A percentile compares a stretch with the other conserved stretches of the same genome.
Evolutionary conservation across 257 asterid genomes (phyloP).

Genomic region (Petunia secreta): DNA sequence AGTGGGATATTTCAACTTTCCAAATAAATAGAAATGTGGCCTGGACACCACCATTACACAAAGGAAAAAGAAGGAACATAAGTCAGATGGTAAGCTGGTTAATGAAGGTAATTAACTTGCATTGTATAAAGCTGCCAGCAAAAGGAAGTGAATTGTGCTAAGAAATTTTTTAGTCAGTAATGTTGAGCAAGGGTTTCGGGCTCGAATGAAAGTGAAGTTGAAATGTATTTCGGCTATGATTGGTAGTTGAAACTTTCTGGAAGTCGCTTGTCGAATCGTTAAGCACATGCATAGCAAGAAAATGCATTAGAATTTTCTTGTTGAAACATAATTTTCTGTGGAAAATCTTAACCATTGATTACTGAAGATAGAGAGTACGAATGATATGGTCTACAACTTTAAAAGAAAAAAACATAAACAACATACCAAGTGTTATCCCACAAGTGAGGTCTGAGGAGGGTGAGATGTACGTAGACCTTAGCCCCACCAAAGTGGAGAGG

Average conservation of each 20-base stretch:
- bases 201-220: constrained; percentile 12
- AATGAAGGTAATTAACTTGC: neutral
- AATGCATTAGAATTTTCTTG: neutral
- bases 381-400: neutral
- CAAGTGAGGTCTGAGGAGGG: too few relatives aligned
- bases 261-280: neutral
- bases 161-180: neutral
- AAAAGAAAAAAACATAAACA: too few relatives aligned
- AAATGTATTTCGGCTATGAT: neutral
- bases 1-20: neutral
- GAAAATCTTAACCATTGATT: neutral
- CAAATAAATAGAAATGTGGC: neutral
- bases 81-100: neutral
- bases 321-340: neutral
- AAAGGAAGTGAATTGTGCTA: neutral
- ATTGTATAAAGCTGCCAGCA: neutral
- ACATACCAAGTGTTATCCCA: too few relatives aligned
- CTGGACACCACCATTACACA: neutral
- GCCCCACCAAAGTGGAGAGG: too few relatives aligned
- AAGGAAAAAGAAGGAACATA: too few relatives aligned
- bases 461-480: too few relatives aligned
- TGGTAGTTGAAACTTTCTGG: neutral
- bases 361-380: neutral
- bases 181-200: neutral
- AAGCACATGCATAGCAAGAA: neutral